Conservation (phyloP, 2,329 filamentous ascomycete genomes). For the Fusarium citri region DNA sequence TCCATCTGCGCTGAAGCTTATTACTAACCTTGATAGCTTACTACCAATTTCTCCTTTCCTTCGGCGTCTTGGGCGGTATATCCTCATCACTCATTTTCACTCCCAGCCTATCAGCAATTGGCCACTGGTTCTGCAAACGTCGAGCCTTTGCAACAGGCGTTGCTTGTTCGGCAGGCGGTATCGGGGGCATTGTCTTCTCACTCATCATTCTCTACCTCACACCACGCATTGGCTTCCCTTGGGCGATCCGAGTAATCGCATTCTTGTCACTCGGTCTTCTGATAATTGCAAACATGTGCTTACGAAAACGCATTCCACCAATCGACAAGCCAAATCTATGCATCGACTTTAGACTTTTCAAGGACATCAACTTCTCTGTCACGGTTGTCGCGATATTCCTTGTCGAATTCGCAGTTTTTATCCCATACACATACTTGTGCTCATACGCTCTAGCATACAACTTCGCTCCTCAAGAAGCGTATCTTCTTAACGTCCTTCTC, state of each 20-base stretch:
- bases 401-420: conserved; percentile 32
- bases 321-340: conserved; percentile 56
- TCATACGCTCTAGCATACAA: conserved; percentile 52
- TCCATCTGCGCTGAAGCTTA: accelerated
- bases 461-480: not conserved
- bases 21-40: not conserved
- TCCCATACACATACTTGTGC: conserved; percentile 25
- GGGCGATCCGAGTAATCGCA: conserved; percentile 49
- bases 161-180: conserved; percentile 72
- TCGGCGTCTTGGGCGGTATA: conserved; percentile 73
- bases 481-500: conserved; percentile 5
- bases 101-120: conserved; percentile 72
- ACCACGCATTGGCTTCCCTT: conserved; percentile 48
- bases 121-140: conserved; percentile 70
- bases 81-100: conserved; percentile 77
- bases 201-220: conserved; percentile 47
- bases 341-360: conserved; percentile 65
- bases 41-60: conserved; percentile 78
- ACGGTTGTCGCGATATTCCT: conserved; percentile 66
- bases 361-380: conserved; percentile 61
- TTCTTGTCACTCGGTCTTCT: conserved; percentile 17
- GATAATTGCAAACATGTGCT: not conserved
- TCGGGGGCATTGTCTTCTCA: conserved; percentile 67
- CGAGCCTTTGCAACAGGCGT: conserved; percentile 77
- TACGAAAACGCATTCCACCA: conserved; percentile 61